Percentiles rank a stretch among this genome's conserved stretches.
phyloP scores from a whole-genome alignment of 2,329 filamentous ascomycete genomes.

The Didymella pomorum region DNA sequence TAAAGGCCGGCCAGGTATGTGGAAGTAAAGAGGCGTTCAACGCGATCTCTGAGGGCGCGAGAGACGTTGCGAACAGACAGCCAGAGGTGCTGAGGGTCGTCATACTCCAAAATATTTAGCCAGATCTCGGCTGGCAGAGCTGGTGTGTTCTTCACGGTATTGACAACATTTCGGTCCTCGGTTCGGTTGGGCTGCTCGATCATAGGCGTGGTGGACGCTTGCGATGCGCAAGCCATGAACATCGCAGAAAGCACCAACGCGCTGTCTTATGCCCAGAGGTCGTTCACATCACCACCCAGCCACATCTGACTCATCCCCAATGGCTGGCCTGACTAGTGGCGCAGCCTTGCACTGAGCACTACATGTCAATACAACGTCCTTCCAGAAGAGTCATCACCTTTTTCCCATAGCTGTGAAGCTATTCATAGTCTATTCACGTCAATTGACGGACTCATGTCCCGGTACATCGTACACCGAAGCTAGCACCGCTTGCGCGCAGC shows the following conservation, averaged over 20 bases:
- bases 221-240: background rate
- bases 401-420: background rate
- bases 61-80: constrained; percentile 28
- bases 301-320: constrained; percentile 10
- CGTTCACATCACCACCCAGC: background rate
- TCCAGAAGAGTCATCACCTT: constrained; percentile 1
- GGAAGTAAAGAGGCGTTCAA: constrained; percentile 31
- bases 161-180: background rate
- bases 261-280: background rate
- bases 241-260: background rate
- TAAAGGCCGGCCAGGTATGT: constrained; percentile 24
- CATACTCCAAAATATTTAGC: constrained; percentile 28
- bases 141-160: background rate
- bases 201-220: background rate
- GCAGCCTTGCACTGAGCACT: background rate
- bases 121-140: constrained; percentile 29
- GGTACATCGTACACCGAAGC: background rate
- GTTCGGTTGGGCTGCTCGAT: background rate
- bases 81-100: constrained; percentile 30
- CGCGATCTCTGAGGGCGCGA: constrained; percentile 22
- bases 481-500: background rate
- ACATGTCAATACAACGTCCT: background rate
- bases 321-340: constrained; percentile 4
- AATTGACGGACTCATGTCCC: background rate
- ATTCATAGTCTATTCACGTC: background rate